Evolutionary conservation across 768 basidiomycete species (phyloP), one percentile per base, ranked within the genome.

Genomic region (Boletus rufocinnamomeus): DNA sequence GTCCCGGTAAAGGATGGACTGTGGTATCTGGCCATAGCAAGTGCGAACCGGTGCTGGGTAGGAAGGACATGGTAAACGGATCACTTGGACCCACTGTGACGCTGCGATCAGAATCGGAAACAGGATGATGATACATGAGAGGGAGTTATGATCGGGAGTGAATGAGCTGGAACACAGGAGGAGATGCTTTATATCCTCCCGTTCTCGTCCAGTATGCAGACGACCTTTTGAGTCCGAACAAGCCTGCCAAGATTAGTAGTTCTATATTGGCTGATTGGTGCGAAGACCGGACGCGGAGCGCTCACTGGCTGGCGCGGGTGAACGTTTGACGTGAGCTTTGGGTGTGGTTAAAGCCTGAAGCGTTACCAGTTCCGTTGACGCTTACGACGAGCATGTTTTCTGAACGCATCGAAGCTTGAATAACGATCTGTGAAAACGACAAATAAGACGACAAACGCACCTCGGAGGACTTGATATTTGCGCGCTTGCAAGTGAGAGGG

Each of bases 21-120:
- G n/a, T 1, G 23, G n/a, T 7, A 6, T 6, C 25, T 30, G 14
- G 46, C 30, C 37, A 47, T 10, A 4, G 13, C 4, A 11, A 3
- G 11, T 28, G n/a, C 6, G 27, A 7, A 19, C 10, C 28, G n/a
- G 40, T 6, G 14, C 25, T 10, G 6, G 19, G 7, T 13, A 30
- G 4, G 0, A 4, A 11, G 6, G 21, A 0, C 10, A 27, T 32
- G 7, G 27, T 38, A 3, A 5, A 0, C 4, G 16, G 4, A 16
- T 56, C 21, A 5, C 11, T 45, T 2, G 19, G 4, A 25, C 23
- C 7, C 7, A 30, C 27, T n/a, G n/a, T 4, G n/a, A 45, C 6
- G 49, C 7, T 19, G 5, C 30, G 5, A 19, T 41, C 51, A 23
- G 4, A 2, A 37, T 1, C 2, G 4, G 46, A 16, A 23, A 17